A percentile compares a stretch with the other conserved stretches of the same genome.
These are phyloP conservation scores for Penicillium angulare DNA, from an alignment of 495 filamentous ascomycete species.

Conservation along the genomic window DNA sequence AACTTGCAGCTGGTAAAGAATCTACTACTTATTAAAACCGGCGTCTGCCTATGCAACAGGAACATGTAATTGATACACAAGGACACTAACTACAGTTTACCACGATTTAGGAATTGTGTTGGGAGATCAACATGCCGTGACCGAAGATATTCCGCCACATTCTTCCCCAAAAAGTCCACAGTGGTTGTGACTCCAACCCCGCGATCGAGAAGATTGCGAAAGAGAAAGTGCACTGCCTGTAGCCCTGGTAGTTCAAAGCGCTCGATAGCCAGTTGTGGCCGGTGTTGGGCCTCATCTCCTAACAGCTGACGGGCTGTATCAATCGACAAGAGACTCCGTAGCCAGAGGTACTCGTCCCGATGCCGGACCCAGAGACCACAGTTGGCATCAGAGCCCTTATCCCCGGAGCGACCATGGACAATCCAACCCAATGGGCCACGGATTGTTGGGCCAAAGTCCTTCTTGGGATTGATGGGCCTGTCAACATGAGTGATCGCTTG, in stretches of 20 bases:
- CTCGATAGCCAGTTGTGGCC: slow-evolving; percentile 44
- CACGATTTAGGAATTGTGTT: slow-evolving; percentile 34
- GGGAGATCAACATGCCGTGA: slow-evolving; percentile 50
- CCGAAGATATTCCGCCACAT: slow-evolving; percentile 54
- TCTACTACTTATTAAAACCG: too few species aligned
- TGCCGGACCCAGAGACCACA: slow-evolving; percentile 53
- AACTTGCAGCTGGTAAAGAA: too few species aligned
- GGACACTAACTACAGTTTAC: slow-evolving; percentile 38
- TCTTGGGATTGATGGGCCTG: slow-evolving; percentile 8
- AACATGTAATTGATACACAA: too few species aligned
- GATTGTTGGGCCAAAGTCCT: slow-evolving; percentile 41
- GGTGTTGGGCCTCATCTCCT: slow-evolving; percentile 35
- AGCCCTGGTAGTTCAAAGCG: slow-evolving; percentile 48
- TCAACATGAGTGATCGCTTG: slow-evolving; percentile 17
- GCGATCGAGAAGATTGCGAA: slow-evolving; percentile 53
- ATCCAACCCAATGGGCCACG: slow-evolving; percentile 47
- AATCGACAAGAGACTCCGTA: slow-evolving; percentile 44
- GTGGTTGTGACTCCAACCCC: slow-evolving; percentile 51
- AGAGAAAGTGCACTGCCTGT: slow-evolving; percentile 52
- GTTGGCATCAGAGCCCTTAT: slow-evolving; percentile 54
- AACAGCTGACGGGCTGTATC: slow-evolving; percentile 36
- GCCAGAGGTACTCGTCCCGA: slow-evolving; percentile 50
- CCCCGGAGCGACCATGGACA: slow-evolving; percentile 50
- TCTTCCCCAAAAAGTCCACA: slow-evolving; percentile 56
- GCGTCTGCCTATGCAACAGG: too few species aligned